Evolutionary conservation across 495 filamentous ascomycete species (phyloP).

Genomic region (Friedmanniomyces endolithicus): DNA sequence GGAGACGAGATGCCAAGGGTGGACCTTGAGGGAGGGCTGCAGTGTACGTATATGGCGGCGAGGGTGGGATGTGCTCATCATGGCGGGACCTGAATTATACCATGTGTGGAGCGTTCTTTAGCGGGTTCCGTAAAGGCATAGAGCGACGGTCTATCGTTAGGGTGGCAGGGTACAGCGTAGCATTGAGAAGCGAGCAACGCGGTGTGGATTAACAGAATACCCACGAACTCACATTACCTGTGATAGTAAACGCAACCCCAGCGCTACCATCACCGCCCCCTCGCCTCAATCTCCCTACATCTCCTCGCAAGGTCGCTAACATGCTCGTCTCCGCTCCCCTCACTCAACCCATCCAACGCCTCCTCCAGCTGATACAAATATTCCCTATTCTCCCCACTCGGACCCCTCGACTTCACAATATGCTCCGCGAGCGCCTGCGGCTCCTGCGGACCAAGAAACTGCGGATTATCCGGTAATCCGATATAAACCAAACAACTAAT

Average conservation of each 20-base stretch:
- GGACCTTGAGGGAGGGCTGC: constrained; percentile 15
- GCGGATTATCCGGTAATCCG: constrained; percentile 83
- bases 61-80: too few species aligned
- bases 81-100: too few species aligned
- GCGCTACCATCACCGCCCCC: too few species aligned
- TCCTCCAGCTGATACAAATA: constrained; percentile 77
- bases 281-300: constrained; percentile 40
- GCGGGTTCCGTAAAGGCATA: not conserved
- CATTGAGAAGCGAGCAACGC: too few species aligned
- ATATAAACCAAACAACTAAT: constrained; percentile 73
- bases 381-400: constrained; percentile 82
- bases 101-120: not conserved
- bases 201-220: too few species aligned
- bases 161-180: too few species aligned
- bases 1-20: constrained; percentile 27
- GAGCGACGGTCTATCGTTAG: too few species aligned
- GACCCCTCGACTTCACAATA: constrained; percentile 62
- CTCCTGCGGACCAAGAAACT: constrained; percentile 76
- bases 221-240: too few species aligned
- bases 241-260: too few species aligned
- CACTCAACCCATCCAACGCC: constrained; percentile 60
- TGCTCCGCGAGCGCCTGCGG: constrained; percentile 72
- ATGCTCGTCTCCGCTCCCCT: constrained; percentile 75
- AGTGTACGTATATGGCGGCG: too few species aligned
- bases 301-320: constrained; percentile 47